Percentiles rank a stretch among this genome's conserved stretches.
Evolutionary conservation across 495 filamentous ascomycete species (phyloP).

Genomic region (Letharia lupina): DNA sequence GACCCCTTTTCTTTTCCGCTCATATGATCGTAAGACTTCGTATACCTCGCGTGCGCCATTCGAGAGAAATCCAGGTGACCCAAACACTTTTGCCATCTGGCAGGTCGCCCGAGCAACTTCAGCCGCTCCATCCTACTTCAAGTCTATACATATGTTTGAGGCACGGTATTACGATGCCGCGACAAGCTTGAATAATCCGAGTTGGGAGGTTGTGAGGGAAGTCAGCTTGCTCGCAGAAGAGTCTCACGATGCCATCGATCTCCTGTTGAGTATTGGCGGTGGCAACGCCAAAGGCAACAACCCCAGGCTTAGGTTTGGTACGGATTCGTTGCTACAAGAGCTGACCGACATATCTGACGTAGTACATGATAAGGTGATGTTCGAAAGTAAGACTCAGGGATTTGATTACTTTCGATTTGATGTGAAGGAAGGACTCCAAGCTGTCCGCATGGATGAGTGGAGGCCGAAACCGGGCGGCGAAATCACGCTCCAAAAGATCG

Average conservation of each 20-base stretch:
- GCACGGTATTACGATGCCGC: conserved; percentile 6
- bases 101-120: conserved; percentile 8
- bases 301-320: not conserved
- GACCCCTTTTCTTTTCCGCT: conserved; percentile 2
- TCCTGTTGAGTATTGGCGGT: conserved; percentile 8
- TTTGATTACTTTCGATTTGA: too few species aligned
- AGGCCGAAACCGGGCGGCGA: too few species aligned
- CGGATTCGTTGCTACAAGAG: not conserved
- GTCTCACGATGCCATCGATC: conserved; percentile 1
- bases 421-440: too few species aligned
- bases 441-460: too few species aligned
- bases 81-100: not conserved
- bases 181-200: not conserved
- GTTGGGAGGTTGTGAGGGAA: not conserved
- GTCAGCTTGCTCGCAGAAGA: not conserved
- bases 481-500: too few species aligned
- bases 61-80: not conserved
- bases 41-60: not conserved
- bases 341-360: conserved; percentile 1
- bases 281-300: not conserved
- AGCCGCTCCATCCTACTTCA: conserved; percentile 2
- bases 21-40: not conserved
- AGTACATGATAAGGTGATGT: too few species aligned
- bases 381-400: too few species aligned
- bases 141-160: not conserved